These are phyloP conservation scores for Neonectria hederae DNA, from an alignment of 2,329 filamentous ascomycete species.

Conservation along the genomic window DNA sequence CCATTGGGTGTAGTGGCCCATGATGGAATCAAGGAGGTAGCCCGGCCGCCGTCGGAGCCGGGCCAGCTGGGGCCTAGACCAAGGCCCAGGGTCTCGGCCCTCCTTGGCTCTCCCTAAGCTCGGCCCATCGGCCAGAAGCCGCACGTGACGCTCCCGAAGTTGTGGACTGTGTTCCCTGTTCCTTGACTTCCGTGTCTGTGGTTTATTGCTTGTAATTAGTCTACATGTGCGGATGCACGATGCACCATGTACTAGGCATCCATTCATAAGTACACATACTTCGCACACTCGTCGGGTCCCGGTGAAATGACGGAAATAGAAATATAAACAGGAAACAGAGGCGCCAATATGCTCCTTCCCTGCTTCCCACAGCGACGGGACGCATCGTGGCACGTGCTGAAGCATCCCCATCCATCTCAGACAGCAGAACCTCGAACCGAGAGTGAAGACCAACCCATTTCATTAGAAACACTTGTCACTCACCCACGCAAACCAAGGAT, in stretches of 20 bases:
- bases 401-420: slow-evolving; percentile 28
- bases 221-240: background rate
- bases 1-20: background rate
- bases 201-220: background rate
- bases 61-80: slow-evolving; percentile 20
- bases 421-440: slow-evolving; percentile 27
- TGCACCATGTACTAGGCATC: no score
- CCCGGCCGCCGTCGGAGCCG: slow-evolving; percentile 28
- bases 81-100: slow-evolving; percentile 23
- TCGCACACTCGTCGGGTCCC: background rate
- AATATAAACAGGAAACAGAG: slow-evolving; percentile 18
- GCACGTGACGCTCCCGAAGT: slow-evolving; percentile 22
- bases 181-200: background rate
- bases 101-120: slow-evolving; percentile 15
- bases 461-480: slow-evolving; percentile 17
- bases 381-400: slow-evolving; percentile 35
- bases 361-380: slow-evolving; percentile 2
- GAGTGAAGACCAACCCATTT: slow-evolving; percentile 14
- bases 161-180: slow-evolving; percentile 7
- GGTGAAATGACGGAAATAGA: background rate
- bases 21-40: background rate
- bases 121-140: slow-evolving; percentile 9
- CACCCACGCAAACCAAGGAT: slow-evolving; percentile 3
- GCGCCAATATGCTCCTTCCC: slow-evolving; percentile 3
- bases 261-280: no score